These are phyloP conservation scores for Phytophthora multivora DNA, from an alignment of 352 stramenopile species.

Conservation along the genomic window DNA sequence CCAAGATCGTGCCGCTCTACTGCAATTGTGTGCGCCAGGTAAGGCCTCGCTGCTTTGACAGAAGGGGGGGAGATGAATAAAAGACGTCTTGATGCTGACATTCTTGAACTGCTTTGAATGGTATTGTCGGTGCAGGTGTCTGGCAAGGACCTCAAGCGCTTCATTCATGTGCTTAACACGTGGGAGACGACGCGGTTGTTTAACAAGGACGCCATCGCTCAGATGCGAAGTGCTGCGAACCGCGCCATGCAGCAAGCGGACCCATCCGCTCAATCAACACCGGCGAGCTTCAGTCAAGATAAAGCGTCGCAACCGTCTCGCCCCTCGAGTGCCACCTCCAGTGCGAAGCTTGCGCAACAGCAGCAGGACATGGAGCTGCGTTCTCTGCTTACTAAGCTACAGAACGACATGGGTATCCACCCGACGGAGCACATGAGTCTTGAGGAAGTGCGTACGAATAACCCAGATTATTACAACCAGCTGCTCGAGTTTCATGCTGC, in stretches of 20 bases:
- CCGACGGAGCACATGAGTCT: constrained; percentile 86
- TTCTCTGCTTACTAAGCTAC: constrained; percentile 78
- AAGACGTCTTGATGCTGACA: not conserved
- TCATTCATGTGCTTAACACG: constrained; percentile 87
- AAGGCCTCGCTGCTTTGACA: constrained; percentile 7
- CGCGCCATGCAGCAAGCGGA: constrained; percentile 56
- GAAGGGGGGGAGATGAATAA: constrained; percentile 8
- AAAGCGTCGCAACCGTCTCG: constrained; percentile 17
- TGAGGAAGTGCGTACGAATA: constrained; percentile 87
- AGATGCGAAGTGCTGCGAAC: constrained; percentile 76
- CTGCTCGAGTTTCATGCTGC: constrained; percentile 70
- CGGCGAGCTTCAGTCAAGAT: constrained; percentile 59
- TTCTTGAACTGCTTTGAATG: not conserved
- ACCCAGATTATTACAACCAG: constrained; percentile 85
- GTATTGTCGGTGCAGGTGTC: constrained; percentile 50
- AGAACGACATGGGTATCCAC: constrained; percentile 90
- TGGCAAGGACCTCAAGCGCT: constrained; percentile 79
- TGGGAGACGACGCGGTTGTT: constrained; percentile 79
- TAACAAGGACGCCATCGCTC: constrained; percentile 47
- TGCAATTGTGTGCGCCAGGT: constrained; percentile 87
- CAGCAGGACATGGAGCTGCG: constrained; percentile 83
- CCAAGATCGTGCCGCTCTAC: constrained; percentile 82
- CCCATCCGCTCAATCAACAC: constrained; percentile 40
- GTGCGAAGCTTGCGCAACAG: constrained; percentile 31
- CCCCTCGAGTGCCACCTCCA: constrained; percentile 4